These are phyloP conservation scores for Pythium pyrilobum DNA, from an alignment of 352 stramenopile species.

Conservation along the genomic window DNA sequence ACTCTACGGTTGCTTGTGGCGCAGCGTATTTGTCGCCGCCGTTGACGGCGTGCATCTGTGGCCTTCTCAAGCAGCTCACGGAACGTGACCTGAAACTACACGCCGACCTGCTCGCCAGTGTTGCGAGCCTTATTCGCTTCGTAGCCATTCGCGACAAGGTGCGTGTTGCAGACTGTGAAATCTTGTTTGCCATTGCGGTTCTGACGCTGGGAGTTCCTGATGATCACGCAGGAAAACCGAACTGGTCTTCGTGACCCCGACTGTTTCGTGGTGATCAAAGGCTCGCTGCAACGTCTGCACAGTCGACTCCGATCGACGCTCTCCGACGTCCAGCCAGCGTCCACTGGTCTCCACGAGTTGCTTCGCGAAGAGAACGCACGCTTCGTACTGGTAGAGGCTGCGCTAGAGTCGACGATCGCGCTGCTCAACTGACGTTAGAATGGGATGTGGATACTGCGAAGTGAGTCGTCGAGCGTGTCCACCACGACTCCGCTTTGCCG, in stretches of 20 bases:
- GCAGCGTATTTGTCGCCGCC: conserved; percentile 11
- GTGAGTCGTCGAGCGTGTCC: conserved; percentile 1
- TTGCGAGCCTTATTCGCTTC: conserved; percentile 60
- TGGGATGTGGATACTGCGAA: conserved; percentile 12
- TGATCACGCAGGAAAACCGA: conserved; percentile 9
- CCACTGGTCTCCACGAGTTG: background rate
- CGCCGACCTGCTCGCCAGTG: conserved; percentile 60
- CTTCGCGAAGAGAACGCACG: conserved; percentile 9
- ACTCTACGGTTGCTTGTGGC: background rate
- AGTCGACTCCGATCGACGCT: conserved; percentile 18
- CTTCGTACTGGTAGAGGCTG: conserved; percentile 12
- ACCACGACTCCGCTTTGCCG: background rate
- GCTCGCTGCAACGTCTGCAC: conserved; percentile 2
- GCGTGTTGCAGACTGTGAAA: too few relatives aligned
- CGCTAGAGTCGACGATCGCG: conserved; percentile 5
- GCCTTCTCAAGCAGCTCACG: conserved; percentile 32
- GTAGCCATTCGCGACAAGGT: conserved; percentile 63
- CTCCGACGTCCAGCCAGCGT: background rate
- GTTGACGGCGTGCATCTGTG: conserved; percentile 27
- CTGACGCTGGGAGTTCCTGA: background rate
- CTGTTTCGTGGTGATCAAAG: background rate
- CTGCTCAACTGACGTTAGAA: conserved; percentile 9
- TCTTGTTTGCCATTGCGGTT: background rate
- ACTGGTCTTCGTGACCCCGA: background rate
- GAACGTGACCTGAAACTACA: conserved; percentile 58